Base-by-base conservation (phyloP, 1,139 yeast species). In the Torulaspora pretoriensis region DNA sequence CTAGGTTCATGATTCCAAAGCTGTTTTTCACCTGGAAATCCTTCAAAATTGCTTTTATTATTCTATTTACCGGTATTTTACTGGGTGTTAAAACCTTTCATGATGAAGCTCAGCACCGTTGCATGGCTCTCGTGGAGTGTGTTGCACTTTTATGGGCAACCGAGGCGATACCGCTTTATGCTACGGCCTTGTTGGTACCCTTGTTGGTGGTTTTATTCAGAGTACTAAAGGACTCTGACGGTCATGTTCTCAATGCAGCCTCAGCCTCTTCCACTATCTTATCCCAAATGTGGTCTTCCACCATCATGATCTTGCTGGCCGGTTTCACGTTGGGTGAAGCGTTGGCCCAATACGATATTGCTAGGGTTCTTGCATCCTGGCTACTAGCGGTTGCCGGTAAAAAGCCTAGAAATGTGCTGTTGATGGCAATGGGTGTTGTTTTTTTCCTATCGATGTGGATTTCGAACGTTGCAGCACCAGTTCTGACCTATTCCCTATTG, bases 311-410 rank as follows among this genome's bases (percentile, higher is more conserved):
- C 49, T 68, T 82, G 44, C 67, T 82, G 42, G 88, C 88, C 49
- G 90, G 90, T 25, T 82, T 82, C 63, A 80, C 88, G 2, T 68
- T 82, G 46, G 88, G 88, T 28, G 88, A 85, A 27, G 86, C 86
- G 1, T 69, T 82, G 50, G 78, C 88, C 9, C 81, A 82, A 57
- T 82, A 78, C 59, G 80, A 81, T 55, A 78, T 82, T 53, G 88
- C 89, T 4, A 80, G 77, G 59, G 73, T 81, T 48, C 67, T 81
- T 16, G 81, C 87, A 2, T 79, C 87, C 4, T 80, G 80, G 74
- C 73, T 82, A 35, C 66, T 82, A 43, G 74, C 82, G 1, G 68
- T 69, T 47, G 84, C 87, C 0, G 89, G 89, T 33, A 77, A 81
- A 1, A 79, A 76, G 46, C 89, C 89, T 25, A 72, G 82, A 48